Base-by-base conservation (phyloP, 148 eudicot species). In the Nyssa sinensis region DNA sequence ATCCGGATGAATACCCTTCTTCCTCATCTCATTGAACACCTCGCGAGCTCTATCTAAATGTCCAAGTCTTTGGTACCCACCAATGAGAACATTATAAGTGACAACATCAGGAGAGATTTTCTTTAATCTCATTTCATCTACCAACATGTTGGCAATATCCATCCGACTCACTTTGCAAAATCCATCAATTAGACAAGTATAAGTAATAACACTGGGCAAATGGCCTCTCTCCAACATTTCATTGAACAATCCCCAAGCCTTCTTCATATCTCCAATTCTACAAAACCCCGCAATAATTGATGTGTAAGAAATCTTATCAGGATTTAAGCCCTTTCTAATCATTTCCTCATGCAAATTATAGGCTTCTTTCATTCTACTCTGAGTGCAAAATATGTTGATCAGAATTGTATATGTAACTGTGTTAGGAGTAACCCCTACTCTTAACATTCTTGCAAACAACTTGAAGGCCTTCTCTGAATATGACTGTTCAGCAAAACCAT, bases 101-200 rank as follows among this genome's bases (percentile, higher is more conserved):
- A 77, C 65, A 19, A 64, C 60, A 74, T 80, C 81, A 61, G 80
- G 84, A 69, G 39, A 35, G 27, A 86, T 37, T 12, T 71, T 70
- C 53, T 84, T 78, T 71, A 66, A 70, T 74, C n/a, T 73, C 87
- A 86, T 86, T 72, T 75, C 80, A 55, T 78, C 74, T 3, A 80
- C 37, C 66, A 86, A 30, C 77, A 47, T 34, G 30, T 60, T 23
- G 35, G 83, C 84, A 24, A 66, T 66, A 77, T 85, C 89, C 81
- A 78, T 73, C 51, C 77, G 70, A 62, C 64, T 71, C 8, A 24
- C 34, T 76, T 78, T 75, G 79, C 79, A 83, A 78, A 73, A 88
- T 64, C 83, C 91, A 62, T 78, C 67, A 49, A 88, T 88, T 29
- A 88, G 69, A 74, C 85, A 83, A 21, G 89, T 85, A 65, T 86